Base-by-base conservation (phyloP, 345 rosid genomes). In the Aquilaria yunnanensis region DNA sequence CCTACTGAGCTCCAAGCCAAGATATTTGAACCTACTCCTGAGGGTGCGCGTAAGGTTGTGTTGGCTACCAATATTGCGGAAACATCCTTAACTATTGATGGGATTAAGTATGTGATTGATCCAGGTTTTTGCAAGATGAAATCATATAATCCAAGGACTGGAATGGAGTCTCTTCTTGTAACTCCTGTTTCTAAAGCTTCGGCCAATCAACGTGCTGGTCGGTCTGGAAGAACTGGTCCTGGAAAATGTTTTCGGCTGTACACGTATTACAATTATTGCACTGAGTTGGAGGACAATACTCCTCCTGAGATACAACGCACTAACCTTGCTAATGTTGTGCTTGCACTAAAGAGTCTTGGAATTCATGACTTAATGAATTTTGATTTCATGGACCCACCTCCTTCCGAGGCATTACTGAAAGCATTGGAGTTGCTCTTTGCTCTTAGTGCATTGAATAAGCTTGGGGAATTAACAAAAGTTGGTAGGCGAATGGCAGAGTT, bases 331-430 rank as follows among this genome's bases (percentile, higher is more conserved):
- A 88, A 82, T 75, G 99, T 94, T 65, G 99, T 90, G 32, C 93
- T 94, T 59, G 67, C 83, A 61, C 81, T 94, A 65, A 94, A 94
- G 86, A 94, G 99, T 80, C 97, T 94, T 68, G 99, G 99, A 52
- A 94, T 94, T 70, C 92, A 89, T 59, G 99, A 94, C 77, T 71
- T 94, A 47, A 43, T 90, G 32, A 81, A 88, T 80, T 94, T 94
- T 72, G 99, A 94, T 72, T 94, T 94, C 59, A 94, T 94, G 96
- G 99, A 94, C 54, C 97, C 95, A 60, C 99, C 99, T 13, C 96
- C 99, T 1, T 92, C 97, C 54, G 99, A 90, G 81, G 96, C 99
- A 58, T 78, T 94, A 69, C 78, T 90, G 32, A 90, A 90, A 77
- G 94, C 98, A 32, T 56, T 90, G 59, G 98, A 93, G 62, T 74